phyloP scores from a whole-genome alignment of 164 flowering plant species.

The Euptelea pleiosperma region DNA sequence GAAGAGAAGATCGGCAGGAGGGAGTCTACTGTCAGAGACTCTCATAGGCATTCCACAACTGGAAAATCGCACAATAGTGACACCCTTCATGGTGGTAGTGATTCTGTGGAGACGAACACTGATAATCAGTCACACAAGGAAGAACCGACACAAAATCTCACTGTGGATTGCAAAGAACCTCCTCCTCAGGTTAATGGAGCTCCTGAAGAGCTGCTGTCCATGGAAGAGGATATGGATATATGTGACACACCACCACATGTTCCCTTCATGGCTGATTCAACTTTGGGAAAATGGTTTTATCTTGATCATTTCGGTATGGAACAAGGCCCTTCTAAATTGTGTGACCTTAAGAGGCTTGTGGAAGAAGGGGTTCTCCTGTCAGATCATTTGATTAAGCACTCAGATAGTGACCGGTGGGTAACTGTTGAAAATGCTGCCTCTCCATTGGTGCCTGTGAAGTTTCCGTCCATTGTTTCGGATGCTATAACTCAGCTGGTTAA shows the following conservation, averaged over 20 bases:
- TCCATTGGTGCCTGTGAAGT: constrained; percentile 57
- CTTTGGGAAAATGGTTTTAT: constrained; percentile 79
- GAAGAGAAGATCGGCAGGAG: constrained; percentile 49
- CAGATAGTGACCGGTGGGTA: constrained; percentile 83
- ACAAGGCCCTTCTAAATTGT: constrained; percentile 77
- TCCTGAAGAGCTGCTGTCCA: constrained; percentile 69
- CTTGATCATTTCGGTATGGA: constrained; percentile 82
- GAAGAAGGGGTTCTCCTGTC: constrained; percentile 72
- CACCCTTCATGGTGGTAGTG: constrained; percentile 19
- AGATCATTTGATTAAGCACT: constrained; percentile 88
- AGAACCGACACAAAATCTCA: constrained; percentile 30
- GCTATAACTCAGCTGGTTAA: constrained; percentile 66
- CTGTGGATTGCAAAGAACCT: constrained; percentile 28
- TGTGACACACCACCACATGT: constrained; percentile 94
- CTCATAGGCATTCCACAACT: constrained; percentile 20
- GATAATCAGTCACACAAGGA: constrained; percentile 29
- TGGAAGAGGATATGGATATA: constrained; percentile 99
- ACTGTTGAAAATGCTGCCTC: constrained; percentile 96
- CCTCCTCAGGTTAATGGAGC: constrained; percentile 38
- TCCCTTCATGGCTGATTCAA: constrained; percentile 42
- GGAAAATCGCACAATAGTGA: constrained; percentile 40
- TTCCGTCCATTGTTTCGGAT: constrained; percentile 62
- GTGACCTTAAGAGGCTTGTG: constrained; percentile 69
- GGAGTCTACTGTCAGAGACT: constrained; percentile 38
- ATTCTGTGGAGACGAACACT: constrained; percentile 28